These are phyloP conservation scores for Penicillium salamii DNA, from an alignment of 495 filamentous ascomycete genomes.

Conservation along the genomic window DNA sequence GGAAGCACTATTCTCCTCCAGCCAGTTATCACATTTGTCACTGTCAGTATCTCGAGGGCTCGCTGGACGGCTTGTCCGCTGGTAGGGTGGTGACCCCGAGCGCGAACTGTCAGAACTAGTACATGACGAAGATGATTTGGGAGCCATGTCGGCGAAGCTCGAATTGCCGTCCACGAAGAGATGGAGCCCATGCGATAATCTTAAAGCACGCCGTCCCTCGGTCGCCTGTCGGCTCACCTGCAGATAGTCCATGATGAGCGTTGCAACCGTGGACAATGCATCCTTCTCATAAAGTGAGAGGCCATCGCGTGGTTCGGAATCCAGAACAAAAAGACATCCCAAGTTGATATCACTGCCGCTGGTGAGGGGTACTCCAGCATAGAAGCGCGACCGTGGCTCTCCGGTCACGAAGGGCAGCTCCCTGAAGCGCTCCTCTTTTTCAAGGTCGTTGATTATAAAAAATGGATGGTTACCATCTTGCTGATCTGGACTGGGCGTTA, in stretches of 20 bases:
- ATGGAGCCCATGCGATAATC: conserved; percentile 59
- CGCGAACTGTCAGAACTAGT: conserved; percentile 17
- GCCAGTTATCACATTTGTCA: too few relatives aligned
- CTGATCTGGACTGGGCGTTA: background rate
- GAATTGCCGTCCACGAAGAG: conserved; percentile 51
- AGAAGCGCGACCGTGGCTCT: conserved; percentile 44
- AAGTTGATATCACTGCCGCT: conserved; percentile 67
- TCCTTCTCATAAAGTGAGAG: conserved; percentile 36
- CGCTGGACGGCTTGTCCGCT: conserved; percentile 1
- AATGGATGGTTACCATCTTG: conserved; percentile 26
- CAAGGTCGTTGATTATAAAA: conserved; percentile 37
- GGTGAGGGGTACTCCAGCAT: conserved; percentile 54
- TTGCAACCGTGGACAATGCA: conserved; percentile 47
- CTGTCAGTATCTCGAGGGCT: too few relatives aligned
- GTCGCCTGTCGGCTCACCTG: conserved; percentile 55
- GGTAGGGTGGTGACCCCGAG: conserved; percentile 30
- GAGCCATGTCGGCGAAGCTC: too few relatives aligned
- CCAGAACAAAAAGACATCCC: conserved; percentile 66
- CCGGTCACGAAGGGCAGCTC: conserved; percentile 39
- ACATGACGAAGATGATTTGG: too few relatives aligned
- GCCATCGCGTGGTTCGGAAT: conserved; percentile 41
- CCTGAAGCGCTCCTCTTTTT: conserved; percentile 39
- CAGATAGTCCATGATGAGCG: conserved; percentile 61
- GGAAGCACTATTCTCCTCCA: too few relatives aligned
- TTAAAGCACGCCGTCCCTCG: conserved; percentile 55